Evolutionary conservation across 2,329 filamentous ascomycete species (phyloP).

Genomic region (Microsporum audouinii): DNA sequence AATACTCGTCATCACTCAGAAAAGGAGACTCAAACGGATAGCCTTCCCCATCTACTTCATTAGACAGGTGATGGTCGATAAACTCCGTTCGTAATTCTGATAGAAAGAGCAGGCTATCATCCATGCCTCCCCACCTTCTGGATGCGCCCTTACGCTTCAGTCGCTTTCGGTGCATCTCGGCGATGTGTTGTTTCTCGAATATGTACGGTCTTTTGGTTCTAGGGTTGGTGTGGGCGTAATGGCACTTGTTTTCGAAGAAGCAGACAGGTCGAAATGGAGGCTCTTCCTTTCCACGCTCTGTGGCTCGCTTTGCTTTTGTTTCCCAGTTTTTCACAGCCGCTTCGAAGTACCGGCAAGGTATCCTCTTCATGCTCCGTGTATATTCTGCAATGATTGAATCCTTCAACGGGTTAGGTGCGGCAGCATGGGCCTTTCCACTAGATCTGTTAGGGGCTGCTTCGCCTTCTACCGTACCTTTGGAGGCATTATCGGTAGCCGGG

Average conservation of each 20-base stretch:
- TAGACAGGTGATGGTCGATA: no score
- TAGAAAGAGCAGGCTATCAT: background rate
- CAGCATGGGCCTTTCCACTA: background rate
- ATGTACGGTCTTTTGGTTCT: conserved; percentile 12
- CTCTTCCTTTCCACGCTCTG: background rate
- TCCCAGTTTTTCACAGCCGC: conserved; percentile 12
- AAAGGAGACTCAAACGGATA: background rate
- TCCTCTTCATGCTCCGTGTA: conserved; percentile 17
- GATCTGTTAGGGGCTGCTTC: background rate
- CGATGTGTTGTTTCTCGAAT: conserved; percentile 4
- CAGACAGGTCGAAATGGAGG: conserved; percentile 15
- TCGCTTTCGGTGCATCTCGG: background rate
- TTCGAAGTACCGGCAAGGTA: conserved; percentile 20
- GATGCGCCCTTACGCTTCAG: background rate
- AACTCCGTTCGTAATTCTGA: background rate
- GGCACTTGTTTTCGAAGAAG: conserved; percentile 22
- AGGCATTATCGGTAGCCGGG: conserved; percentile 3
- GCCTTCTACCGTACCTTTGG: background rate
- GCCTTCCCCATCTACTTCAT: background rate
- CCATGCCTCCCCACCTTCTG: background rate
- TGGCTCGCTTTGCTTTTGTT: background rate
- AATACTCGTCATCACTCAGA: background rate
- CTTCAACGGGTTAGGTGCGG: conserved; percentile 15
- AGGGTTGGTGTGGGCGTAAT: conserved; percentile 19
- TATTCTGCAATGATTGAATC: conserved; percentile 18